phyloP scores from a whole-genome alignment of 768 basidiomycete genomes.

The Lepiota brunneoincarnata region DNA sequence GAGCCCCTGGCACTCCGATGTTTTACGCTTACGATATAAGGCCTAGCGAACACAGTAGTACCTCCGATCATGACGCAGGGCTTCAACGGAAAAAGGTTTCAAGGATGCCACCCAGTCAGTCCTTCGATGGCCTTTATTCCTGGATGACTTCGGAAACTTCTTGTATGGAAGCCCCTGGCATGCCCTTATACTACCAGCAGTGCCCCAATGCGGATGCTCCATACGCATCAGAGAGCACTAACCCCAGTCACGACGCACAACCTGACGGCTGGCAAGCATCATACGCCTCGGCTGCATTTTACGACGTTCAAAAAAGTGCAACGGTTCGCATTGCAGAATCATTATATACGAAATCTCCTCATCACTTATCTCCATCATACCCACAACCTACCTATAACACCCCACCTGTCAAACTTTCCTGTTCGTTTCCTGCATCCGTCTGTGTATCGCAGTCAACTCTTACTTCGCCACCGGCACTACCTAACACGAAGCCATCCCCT shows the following conservation, averaged over 20 bases:
- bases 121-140: too few species aligned
- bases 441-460: conserved; percentile 15
- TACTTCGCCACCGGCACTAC: conserved; percentile 17
- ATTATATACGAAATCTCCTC: not conserved
- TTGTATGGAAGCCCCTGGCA: not conserved
- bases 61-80: not conserved
- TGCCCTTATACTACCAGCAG: not conserved
- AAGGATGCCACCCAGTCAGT: not conserved
- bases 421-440: not conserved
- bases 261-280: not conserved
- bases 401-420: not conserved
- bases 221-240: not conserved
- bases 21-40: not conserved
- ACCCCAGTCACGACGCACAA: not conserved
- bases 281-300: not conserved
- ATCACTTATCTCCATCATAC: not conserved
- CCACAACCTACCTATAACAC: conserved; percentile 1
- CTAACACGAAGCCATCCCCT: conserved; percentile 17
- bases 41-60: not conserved
- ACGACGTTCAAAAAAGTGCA: not conserved
- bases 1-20: not conserved
- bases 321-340: not conserved
- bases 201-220: not conserved
- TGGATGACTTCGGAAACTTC: not conserved
- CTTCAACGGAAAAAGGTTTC: conserved; percentile 5